Evolutionary conservation across 441 rosid species (phyloP), one percentile per base, ranked within the genome.

Genomic region (Euphorbia celastroides): DNA sequence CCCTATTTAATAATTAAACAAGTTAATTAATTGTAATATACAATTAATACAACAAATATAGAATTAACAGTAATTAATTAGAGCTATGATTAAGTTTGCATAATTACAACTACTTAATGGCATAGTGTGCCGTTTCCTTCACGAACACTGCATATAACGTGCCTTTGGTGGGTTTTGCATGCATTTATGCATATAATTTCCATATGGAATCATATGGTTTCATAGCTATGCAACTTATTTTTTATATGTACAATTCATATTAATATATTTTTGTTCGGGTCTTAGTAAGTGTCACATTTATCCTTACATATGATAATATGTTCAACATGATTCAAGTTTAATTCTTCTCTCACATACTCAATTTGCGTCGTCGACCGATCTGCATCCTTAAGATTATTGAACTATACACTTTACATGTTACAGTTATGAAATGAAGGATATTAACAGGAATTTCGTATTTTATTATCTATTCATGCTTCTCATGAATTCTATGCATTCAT

Each of bases 111-210:
- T 13, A 11, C 7, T n/a, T 50, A 38, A 34, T 50, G 28, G 12
- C 12, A 3, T 68, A 63, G 34, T 54, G 74, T 79, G 82, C 86
- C 86, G 86, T 82, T 72, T 71, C 86, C 86, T 82, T 82, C 62
- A 82, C 86, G 86, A 82, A 74, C 76, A 70, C 86, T 78, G 2
- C 46, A n/a, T 42, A 63, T 36, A 65, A 71, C 56, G 57, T 66
- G 69, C 58, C 22, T 13, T 20, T 8, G 16, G 16, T 34, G 48
- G 23, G 7, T 25, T 28, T 5, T 38, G n/a, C 11, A 38, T 41
- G 7, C 22, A 22, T 31, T 3, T 7, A 19, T 64, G n/a, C 22
- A 8, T 57, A 46, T 41, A 7, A 10, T 44, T 44, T 44, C n/a
- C 16, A 44, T 19, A 51, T 38, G 46, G 70, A 46, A 67, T 58